A percentile compares a stretch with the other conserved stretches of the same genome.
Conservation (phyloP, 805 yeast genomes). For the Metschnikowia borealis region DNA sequence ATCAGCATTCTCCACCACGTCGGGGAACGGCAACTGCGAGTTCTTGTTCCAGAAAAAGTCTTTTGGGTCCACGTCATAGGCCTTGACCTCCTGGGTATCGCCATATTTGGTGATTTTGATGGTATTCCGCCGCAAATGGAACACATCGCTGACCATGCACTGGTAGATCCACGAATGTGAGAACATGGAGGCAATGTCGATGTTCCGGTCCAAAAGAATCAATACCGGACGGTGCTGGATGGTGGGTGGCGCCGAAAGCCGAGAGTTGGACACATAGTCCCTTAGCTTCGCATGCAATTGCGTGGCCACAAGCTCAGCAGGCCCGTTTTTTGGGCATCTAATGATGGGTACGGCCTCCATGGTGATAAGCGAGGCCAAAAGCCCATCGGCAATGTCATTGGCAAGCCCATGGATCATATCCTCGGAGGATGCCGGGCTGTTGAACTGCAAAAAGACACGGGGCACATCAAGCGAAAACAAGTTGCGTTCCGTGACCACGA, state of each 20-base stretch:
- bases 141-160: constrained; percentile 92
- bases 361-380: constrained; percentile 76
- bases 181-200: constrained; percentile 91
- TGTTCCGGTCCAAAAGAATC: constrained; percentile 78
- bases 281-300: constrained; percentile 79
- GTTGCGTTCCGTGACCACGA: constrained; percentile 88
- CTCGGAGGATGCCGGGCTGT: constrained; percentile 70
- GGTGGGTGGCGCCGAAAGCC: constrained; percentile 20
- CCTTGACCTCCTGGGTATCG: constrained; percentile 38
- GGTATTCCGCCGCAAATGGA: constrained; percentile 76
- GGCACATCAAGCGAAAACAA: constrained; percentile 74
- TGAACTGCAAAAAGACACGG: constrained; percentile 62
- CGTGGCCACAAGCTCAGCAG: constrained; percentile 91
- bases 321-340: constrained; percentile 87
- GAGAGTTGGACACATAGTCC: constrained; percentile 77
- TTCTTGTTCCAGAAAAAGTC: constrained; percentile 91
- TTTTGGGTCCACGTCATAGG: constrained; percentile 84
- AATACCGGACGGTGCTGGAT: constrained; percentile 65
- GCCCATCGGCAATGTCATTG: constrained; percentile 69
- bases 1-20: constrained; percentile 97
- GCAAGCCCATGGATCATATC: constrained; percentile 66
- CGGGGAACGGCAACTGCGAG: constrained; percentile 90
- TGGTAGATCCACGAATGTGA: constrained; percentile 98
- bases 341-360: constrained; percentile 81
- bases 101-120: constrained; percentile 50